These are phyloP conservation scores for Asterionellopsis glacialis DNA, from an alignment of 108 stramenopile species.

Conservation along the genomic window DNA sequence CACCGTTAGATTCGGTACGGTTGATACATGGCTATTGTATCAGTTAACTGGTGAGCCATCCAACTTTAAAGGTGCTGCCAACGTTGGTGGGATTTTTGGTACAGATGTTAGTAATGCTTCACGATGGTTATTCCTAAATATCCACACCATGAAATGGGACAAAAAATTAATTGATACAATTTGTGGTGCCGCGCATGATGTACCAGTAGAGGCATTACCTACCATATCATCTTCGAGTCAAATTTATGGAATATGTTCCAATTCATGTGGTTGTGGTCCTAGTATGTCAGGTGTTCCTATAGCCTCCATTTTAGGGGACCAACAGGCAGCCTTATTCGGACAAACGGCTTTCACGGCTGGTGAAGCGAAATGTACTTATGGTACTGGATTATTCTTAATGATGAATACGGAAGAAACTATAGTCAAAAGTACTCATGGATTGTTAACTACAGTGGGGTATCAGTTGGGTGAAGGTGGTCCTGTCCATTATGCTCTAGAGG, in stretches of 20 bases:
- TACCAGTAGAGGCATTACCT: constrained; percentile 58
- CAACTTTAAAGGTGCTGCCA: constrained; percentile 40
- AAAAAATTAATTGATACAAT: constrained; percentile 57
- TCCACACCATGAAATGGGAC: constrained; percentile 86
- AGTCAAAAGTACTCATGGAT: constrained; percentile 70
- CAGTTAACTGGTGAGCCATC: constrained; percentile 67
- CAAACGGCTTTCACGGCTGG: constrained; percentile 89
- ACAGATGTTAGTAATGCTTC: constrained; percentile 97
- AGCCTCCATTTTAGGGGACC: constrained; percentile 90
- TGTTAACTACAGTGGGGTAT: constrained; percentile 97
- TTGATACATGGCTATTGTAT: constrained; percentile 94
- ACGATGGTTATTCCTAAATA: constrained; percentile 91
- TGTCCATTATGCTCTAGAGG: constrained; percentile 93
- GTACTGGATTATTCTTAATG: constrained; percentile 96
- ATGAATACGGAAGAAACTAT: constrained; percentile 90
- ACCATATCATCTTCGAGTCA: constrained; percentile 62
- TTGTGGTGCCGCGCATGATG: constrained; percentile 33
- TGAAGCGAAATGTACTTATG: constrained; percentile 95
- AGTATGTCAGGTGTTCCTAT: constrained; percentile 71
- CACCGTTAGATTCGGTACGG: constrained; percentile 88
- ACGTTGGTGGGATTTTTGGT: constrained; percentile 66
- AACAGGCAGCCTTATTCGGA: constrained; percentile 96
- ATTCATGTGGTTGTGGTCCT: constrained; percentile 27
- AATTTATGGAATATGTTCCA: constrained; percentile 28
- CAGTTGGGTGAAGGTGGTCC: constrained; percentile 59